Evolutionary conservation across 169 alveolate genomes (phyloP), one percentile per base, ranked within the genome.

Genomic region (Plasmodium blacklocki): DNA sequence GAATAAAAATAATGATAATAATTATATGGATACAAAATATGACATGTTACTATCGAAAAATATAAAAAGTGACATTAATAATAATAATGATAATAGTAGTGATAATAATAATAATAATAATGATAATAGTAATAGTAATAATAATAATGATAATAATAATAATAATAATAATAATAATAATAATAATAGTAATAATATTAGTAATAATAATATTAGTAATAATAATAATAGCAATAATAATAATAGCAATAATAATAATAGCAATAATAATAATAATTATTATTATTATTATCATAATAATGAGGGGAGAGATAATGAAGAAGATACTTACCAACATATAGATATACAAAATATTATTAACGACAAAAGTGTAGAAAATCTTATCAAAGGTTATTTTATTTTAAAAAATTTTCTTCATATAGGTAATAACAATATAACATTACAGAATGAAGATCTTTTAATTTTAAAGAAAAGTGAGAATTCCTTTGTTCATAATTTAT

Each of bases 361-460:
- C 50, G 52, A 74, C 52, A 74, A 72, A 52, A 64, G 73, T 74
- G 19, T 64, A 18, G 88, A 73, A 19, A 73, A 72, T 64, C 49
- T 87, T 11, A 56, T 67, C 58, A 87, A 87, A 54, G 49, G 63
- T 18, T 87, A 73, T 50, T 73, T 74, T 73, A 74, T 87, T 15
- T 56, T 73, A 3, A 71, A 73, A 54, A 29, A 87, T 52, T 87
- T 74, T 47, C 56, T 74, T 14, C 54, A 58, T 58, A 66, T 74
- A 9, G 92, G 88, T 3, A 39, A 39, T 39, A 74, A 62, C 18
- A 23, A 66, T 11, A 66, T 54, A 58, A 54, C 60, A 0, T 47
- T 74, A 74, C 72, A 58, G 19, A 87, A 74, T 74, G 88, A 87
- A 67, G 72, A 74, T 26, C 66, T 50, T 62, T 74, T 74, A 18